A percentile compares a stretch with the other conserved stretches of the same genome.
Evolutionary conservation across 129 eudicot species (phyloP).

Genomic region (Helichrysum umbraculigerum): DNA sequence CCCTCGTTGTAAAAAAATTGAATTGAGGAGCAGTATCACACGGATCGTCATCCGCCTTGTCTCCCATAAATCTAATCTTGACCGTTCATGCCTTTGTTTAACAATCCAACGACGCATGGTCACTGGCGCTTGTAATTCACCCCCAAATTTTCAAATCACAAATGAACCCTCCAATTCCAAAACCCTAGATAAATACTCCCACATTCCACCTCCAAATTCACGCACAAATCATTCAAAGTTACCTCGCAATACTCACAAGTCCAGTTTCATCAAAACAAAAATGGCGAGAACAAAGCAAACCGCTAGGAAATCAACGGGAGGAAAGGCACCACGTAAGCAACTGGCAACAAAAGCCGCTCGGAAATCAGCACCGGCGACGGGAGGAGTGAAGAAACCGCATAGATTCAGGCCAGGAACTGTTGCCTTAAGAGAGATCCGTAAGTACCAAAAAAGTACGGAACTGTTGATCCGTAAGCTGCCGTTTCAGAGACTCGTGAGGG

Average conservation of each 20-base stretch:
- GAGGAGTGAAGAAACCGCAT: constrained; percentile 54
- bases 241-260: background rate
- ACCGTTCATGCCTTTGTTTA: background rate
- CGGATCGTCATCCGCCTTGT: constrained; percentile 7
- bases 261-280: background rate
- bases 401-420: constrained; percentile 51
- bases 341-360: constrained; percentile 51
- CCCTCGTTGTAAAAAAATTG: too few relatives aligned
- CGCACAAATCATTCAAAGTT: background rate
- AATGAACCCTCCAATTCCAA: background rate
- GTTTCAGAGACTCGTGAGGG: constrained; percentile 47
- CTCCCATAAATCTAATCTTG: background rate
- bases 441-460: constrained; percentile 52
- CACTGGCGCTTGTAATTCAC: background rate
- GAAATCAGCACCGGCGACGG: constrained; percentile 51
- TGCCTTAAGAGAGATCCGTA: constrained; percentile 40
- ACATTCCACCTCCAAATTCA: background rate
- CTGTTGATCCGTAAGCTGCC: constrained; percentile 47
- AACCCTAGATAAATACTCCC: background rate
- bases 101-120: background rate
- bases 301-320: constrained; percentile 52
- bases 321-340: constrained; percentile 54
- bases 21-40: background rate
- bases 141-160: constrained; percentile 1
- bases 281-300: constrained; percentile 60